These are phyloP conservation scores for Globisporangium acanthophoron DNA, from an alignment of 352 stramenopile species.

Conservation along the genomic window DNA sequence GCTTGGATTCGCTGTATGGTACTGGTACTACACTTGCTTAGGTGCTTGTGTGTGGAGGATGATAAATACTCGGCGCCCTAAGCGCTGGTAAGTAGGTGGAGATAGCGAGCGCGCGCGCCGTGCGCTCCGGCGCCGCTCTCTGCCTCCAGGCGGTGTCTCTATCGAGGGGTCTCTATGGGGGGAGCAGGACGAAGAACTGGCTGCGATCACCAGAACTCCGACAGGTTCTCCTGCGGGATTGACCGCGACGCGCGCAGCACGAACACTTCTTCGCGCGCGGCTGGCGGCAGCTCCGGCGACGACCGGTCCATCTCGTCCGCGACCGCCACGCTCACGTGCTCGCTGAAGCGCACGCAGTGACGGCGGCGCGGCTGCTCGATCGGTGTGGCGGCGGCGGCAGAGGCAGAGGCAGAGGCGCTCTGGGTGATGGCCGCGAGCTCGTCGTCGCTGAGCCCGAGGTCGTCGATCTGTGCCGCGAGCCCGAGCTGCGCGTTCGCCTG, in stretches of 20 bases:
- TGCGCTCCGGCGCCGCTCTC: neutral
- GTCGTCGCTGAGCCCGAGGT: conserved; percentile 18
- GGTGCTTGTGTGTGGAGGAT: neutral
- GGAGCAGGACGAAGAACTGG: neutral
- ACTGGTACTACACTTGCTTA: no score
- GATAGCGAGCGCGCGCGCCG: neutral
- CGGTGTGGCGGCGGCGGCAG: no score
- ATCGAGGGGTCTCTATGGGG: neutral
- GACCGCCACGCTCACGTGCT: conserved; percentile 40
- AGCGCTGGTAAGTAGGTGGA: neutral
- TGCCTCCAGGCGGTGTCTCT: neutral
- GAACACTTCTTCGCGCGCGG: conserved; percentile 72
- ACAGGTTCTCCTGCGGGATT: conserved; percentile 69
- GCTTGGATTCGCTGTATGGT: neutral
- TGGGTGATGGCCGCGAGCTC: neutral
- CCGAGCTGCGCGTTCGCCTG: conserved; percentile 40
- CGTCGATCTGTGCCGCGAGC: conserved; percentile 28
- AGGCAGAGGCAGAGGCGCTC: neutral
- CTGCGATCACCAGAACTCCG: conserved; percentile 54
- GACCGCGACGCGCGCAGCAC: conserved; percentile 62
- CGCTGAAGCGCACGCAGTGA: conserved; percentile 51
- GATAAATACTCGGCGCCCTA: neutral
- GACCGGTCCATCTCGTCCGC: conserved; percentile 68
- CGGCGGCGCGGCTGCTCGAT: neutral
- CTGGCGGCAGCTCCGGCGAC: conserved; percentile 33